Evolutionary conservation across 176 grass and related monocot species (phyloP).

Genomic region (Juncus inflexus): DNA sequence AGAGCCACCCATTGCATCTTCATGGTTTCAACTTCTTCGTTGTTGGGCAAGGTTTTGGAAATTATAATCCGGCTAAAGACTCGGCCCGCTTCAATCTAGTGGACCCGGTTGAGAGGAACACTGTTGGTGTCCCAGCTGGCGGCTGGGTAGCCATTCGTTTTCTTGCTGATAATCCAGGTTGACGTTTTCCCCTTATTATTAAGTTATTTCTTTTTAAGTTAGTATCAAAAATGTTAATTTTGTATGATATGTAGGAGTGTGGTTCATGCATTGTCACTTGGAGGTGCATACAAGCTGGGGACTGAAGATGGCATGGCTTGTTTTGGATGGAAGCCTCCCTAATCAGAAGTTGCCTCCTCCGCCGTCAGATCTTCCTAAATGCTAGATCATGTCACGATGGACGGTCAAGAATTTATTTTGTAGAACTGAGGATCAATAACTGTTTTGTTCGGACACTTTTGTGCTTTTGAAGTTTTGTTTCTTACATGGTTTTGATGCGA

Average conservation of each 20-base stretch:
- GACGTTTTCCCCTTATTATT: neutral
- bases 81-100: conserved; percentile 47
- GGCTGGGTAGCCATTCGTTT: conserved; percentile 81
- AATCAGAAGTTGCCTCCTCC: conserved; percentile 71
- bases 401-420: conserved; percentile 1
- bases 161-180: conserved; percentile 66
- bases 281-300: conserved; percentile 84
- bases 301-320: conserved; percentile 79
- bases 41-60: conserved; percentile 49
- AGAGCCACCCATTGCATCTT: conserved; percentile 78
- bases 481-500: no score
- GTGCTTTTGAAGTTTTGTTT: no score
- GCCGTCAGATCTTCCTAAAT: conserved; percentile 61
- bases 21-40: conserved; percentile 75
- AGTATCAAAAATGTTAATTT: neutral
- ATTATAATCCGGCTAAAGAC: conserved; percentile 43
- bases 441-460: neutral
- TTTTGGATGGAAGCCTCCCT: conserved; percentile 53
- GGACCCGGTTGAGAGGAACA: conserved; percentile 69
- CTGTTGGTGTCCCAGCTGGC: conserved; percentile 57
- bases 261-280: conserved; percentile 93
- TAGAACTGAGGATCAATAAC: neutral
- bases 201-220: neutral
- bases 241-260: conserved; percentile 38
- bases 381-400: conserved; percentile 21